Conservation (phyloP, 306 rosid genomes). For the Corylus americana region DNA sequence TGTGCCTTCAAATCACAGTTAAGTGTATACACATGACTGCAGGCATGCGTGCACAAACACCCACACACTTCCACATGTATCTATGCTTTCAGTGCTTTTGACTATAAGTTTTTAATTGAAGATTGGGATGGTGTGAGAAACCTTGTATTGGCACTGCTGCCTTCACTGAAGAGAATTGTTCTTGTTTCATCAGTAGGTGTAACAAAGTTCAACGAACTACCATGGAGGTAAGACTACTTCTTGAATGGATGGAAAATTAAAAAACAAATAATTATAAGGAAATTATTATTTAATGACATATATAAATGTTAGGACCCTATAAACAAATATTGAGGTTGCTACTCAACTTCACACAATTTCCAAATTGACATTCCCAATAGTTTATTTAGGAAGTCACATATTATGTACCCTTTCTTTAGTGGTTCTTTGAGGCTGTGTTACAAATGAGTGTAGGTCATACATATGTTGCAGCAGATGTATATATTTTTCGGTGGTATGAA, state of each 20-base stretch:
- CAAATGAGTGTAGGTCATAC: neutral
- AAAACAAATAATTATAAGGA: neutral
- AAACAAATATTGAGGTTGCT: neutral
- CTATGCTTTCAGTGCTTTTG: constrained; percentile 17
- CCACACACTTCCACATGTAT: neutral
- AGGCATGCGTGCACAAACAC: neutral
- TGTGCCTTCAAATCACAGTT: neutral
- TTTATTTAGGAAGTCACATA: neutral
- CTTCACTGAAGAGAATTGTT: constrained; percentile 76
- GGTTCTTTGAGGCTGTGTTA: constrained; percentile 1
- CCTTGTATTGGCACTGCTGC: constrained; percentile 74
- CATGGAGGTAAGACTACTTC: constrained; percentile 79
- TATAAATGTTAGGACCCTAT: neutral
- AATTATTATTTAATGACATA: neutral
- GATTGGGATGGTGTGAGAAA: constrained; percentile 98
- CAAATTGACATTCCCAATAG: neutral
- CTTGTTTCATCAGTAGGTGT: constrained; percentile 98
- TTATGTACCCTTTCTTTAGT: neutral
- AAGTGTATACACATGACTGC: neutral
- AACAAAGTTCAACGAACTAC: constrained; percentile 85
- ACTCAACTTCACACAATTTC: neutral
- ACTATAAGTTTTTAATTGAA: constrained; percentile 36
- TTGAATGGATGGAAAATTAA: constrained; percentile 19
- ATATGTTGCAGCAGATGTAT: neutral
- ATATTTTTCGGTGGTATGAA: neutral